Base-by-base conservation (phyloP, 805 yeast genomes). In the Blastobotrys mokoenaii region DNA sequence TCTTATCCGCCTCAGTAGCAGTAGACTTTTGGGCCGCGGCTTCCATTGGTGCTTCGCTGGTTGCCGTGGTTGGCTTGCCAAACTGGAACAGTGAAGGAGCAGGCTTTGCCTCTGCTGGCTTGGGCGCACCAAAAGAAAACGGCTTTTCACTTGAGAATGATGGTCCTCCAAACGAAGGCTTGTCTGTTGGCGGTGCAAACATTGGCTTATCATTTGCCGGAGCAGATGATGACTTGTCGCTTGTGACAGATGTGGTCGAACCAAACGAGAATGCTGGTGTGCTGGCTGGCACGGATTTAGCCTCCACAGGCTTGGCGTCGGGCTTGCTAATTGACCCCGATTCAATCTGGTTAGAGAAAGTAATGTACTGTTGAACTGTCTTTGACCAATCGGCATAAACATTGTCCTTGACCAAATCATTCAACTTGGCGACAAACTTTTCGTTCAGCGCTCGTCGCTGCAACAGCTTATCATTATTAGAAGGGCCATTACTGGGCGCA, bases 381-480 rank as follows among this genome's bases (percentile, higher is more conserved):
- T 77, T 70, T 0, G 75, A 65, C 51, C 83, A 73, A 53, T 82
- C 76, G 1, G 64, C 64, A 11, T 42, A 33, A 9, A 41, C 43
- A 35, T 50, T 45, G 10, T 33, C 32, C 15, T 38, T 38, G 27
- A 31, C 30, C 11, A 49, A 43, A 16, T 40, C 25, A 8, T 38
- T 15, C 29, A 85, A 58, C 27, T 79, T 69, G 12, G 69, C 69
- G 27, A 71, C 62, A 53, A 85, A 80, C 44, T 71, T 76, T 8
- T 72, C 71, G 59, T 84, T 84, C 57, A 85, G 67, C 1, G 94
- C 89, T 54, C 73, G 77, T 18, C 22, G 42, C 17, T 39, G 42
- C 12, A 44, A n/a, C 8, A 5, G 9, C 10, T 27, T 12, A 14
- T 27, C 29, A 25, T 22, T 15, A 11, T 38, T 9, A 22, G 33